Conservation (phyloP, 1,139 yeast genomes). For the Suhomyces choctaworum region DNA sequence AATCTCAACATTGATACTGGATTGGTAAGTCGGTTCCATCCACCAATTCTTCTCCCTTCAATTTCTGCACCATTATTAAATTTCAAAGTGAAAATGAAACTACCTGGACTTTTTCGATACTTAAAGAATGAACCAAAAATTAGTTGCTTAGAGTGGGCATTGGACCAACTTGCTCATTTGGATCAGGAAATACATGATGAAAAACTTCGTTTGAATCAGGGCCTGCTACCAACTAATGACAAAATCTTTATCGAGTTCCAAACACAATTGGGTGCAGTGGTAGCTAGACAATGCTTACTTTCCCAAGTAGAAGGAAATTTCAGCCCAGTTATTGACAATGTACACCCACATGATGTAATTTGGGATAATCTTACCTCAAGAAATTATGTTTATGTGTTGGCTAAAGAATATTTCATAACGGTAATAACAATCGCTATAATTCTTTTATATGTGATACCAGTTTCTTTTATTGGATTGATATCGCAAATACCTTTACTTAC, state of each 20-base stretch:
- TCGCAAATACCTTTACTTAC: conserved; percentile 65
- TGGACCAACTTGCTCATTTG: conserved; percentile 20
- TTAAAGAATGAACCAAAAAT: conserved; percentile 25
- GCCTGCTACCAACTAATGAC: conserved; percentile 26
- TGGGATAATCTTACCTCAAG: conserved; percentile 55
- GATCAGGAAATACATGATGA: conserved; percentile 24
- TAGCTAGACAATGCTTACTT: conserved; percentile 55
- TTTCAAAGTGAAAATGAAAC: conserved; percentile 22
- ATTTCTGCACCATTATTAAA: conserved; percentile 29
- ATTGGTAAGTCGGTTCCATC: conserved; percentile 28
- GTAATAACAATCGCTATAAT: conserved; percentile 47
- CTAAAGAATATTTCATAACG: conserved; percentile 45
- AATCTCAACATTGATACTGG: conserved; percentile 3
- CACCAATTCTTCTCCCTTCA: conserved; percentile 31
- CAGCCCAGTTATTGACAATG: conserved; percentile 45
- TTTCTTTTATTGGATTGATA: conserved; percentile 64
- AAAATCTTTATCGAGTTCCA: conserved; percentile 57
- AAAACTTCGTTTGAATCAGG: conserved; percentile 22
- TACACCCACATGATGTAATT: conserved; percentile 57
- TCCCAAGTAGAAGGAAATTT: conserved; percentile 44
- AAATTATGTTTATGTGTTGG: conserved; percentile 30
- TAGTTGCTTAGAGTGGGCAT: conserved; percentile 31
- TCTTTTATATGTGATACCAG: conserved; percentile 68
- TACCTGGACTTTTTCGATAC: conserved; percentile 36
- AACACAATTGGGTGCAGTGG: conserved; percentile 47